Evolutionary conservation across 2,329 filamentous ascomycete genomes (phyloP), one percentile per base, ranked within the genome.

Genomic region (Phialophora expanda): DNA sequence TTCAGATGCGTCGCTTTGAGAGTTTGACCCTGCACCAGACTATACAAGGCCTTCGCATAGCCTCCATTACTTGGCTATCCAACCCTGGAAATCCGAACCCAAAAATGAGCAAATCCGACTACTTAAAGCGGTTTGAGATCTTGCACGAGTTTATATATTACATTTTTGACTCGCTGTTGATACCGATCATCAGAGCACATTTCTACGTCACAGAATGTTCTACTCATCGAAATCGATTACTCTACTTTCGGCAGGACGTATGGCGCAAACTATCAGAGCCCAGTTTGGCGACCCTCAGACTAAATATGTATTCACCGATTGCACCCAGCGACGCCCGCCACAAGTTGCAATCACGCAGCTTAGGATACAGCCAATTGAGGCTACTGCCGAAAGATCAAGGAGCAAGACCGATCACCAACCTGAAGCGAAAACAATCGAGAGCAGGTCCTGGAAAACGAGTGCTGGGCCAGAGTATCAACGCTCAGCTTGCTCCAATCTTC

Each of bases 201-300:
- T 99, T 99, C 74, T 94, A 98, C 74, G 91, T 97, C 44, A 99
- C 95, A 0, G 95, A 99, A 76, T 95, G 93, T 0, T 93, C 87
- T 69, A 82, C 83, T 1, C 87, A 97, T 74, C 88, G 90, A 17
- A 92, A 95, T 72, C 87, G 88, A 30, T 80, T 98, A 0, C 97
- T 96, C 77, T 99, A 92, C 78, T 98, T 97, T 75, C 90, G 94
- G 3, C 95, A 99, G 70, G 95, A 99, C 76, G 83, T 95, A 9
- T 99, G 95, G 95, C 87, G 86, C 58, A 84, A 84, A 48, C 78
- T 98, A 38, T 87, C 89, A 1, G 89, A 93, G 71, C 90, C 93
- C 6, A 87, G 89, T 0, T 81, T 97, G 75, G 77, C 82, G 0
- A 79, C 80, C 0, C 79, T 98, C 24, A 95, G 90, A 74, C 71